Evolutionary conservation across 805 yeast species (phyloP).

Genomic region (Yarrowia phangngaensis): DNA sequence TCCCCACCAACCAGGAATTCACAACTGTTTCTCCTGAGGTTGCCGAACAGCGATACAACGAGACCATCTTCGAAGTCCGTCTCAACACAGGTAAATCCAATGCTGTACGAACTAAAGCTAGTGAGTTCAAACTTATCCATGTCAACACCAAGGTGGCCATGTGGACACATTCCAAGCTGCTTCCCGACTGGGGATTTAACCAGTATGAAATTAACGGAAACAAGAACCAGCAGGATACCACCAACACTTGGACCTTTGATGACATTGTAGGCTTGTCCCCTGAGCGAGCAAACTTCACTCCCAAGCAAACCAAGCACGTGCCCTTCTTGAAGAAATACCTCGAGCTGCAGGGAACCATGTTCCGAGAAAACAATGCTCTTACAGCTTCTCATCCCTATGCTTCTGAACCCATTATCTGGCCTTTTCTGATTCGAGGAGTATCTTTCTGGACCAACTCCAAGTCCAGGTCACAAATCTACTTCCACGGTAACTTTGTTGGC

Average conservation of each 20-base stretch:
- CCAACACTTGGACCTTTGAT: constrained; percentile 75
- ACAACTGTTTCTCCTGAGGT: constrained; percentile 64
- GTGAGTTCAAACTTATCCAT: constrained; percentile 68
- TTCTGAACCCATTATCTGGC: constrained; percentile 89
- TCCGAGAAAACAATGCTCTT: constrained; percentile 83
- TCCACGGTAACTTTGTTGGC: constrained; percentile 85
- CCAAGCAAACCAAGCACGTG: constrained; percentile 56
- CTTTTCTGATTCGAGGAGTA: constrained; percentile 81
- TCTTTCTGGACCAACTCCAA: constrained; percentile 85
- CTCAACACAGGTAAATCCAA: constrained; percentile 52
- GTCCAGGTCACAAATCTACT: constrained; percentile 68
- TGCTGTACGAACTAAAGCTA: constrained; percentile 63
- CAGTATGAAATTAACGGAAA: constrained; percentile 96
- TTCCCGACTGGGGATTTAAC: constrained; percentile 92
- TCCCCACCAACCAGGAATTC: constrained; percentile 90
- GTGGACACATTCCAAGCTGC: constrained; percentile 83
- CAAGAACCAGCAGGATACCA: constrained; percentile 65
- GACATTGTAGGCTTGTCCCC: constrained; percentile 62
- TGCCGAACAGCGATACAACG: constrained; percentile 55
- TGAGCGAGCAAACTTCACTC: constrained; percentile 56
- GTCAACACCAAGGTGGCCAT: constrained; percentile 84
- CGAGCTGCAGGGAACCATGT: constrained; percentile 85
- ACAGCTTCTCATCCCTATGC: constrained; percentile 93
- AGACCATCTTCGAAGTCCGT: constrained; percentile 74
- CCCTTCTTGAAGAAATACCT: constrained; percentile 84